A percentile compares a stretch with the other conserved stretches of the same genome.
phyloP scores from a whole-genome alignment of 768 basidiomycete genomes.

The Gautieria morchelliformis region DNA sequence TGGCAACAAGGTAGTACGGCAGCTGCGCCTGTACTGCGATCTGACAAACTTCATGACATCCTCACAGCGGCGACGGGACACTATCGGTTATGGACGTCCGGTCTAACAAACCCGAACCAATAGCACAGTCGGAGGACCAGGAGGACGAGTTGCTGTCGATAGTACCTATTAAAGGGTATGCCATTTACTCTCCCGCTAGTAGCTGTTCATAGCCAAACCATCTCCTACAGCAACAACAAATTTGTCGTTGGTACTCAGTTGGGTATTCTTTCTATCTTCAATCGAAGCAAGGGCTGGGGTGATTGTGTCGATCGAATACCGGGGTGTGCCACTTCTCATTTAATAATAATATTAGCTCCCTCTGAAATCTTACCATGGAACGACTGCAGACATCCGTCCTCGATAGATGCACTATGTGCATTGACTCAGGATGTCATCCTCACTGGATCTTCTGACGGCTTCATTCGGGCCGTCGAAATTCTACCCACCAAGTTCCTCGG shows the following conservation, averaged over 20 bases:
- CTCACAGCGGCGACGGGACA: conserved; percentile 78
- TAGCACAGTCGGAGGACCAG: conserved; percentile 89
- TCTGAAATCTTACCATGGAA: neutral
- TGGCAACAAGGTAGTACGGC: conserved; percentile 69
- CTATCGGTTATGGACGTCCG: conserved; percentile 88
- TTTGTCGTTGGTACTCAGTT: conserved; percentile 82
- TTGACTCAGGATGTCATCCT: conserved; percentile 64
- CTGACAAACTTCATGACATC: neutral
- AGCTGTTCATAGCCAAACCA: neutral
- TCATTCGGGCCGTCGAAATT: conserved; percentile 78
- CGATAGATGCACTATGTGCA: conserved; percentile 77
- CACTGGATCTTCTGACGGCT: conserved; percentile 88
- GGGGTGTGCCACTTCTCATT: conserved; percentile 40
- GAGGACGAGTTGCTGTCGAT: conserved; percentile 90
- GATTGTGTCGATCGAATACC: conserved; percentile 89
- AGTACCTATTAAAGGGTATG: conserved; percentile 73
- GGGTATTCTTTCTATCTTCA: conserved; percentile 85
- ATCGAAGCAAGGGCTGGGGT: conserved; percentile 77
- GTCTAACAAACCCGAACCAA: conserved; percentile 64
- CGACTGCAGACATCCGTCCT: conserved; percentile 71
- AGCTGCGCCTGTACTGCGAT: too few relatives aligned
- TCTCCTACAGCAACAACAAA: conserved; percentile 52
- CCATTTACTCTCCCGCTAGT: conserved; percentile 4
- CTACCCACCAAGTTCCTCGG: conserved; percentile 86
- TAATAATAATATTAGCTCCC: conserved; percentile 10